Evolutionary conservation across 768 basidiomycete species (phyloP), one percentile per base, ranked within the genome.

Genomic region (Mycena galopus): DNA sequence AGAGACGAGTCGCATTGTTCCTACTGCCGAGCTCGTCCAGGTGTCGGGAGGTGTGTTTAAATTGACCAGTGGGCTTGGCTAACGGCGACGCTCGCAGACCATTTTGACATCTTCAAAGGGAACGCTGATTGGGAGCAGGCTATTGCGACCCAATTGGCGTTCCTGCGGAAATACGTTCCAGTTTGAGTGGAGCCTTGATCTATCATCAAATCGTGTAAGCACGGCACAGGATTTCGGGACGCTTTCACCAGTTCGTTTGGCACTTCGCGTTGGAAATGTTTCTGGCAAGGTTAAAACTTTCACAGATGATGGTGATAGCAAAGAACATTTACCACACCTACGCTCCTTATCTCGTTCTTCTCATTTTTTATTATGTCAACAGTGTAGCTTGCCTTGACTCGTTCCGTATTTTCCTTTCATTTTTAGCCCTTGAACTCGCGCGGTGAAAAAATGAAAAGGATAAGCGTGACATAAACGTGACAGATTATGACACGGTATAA

Each of bases 91-190:
- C 29, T 51, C 29, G 21, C 59, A 77, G 76, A 72, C 44, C 76
- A 77, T 64, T 77, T 77, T 33, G 76, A 77, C 39, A 56, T 74
- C 33, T 76, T 76, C 37, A 35, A 62, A 17, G 77, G 76, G 25
- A 71, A 73, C 42, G 19, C 16, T 5, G 69, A 73, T 33, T 77
- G 76, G 68, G 75, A 77, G 44, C 35, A 57, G 32, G 69, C 70
- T 55, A 6, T 78, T 16, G 55, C 29, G 12, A 56, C 74, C 35
- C 77, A 79, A 65, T 27, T 77, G 33, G 74, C 61, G 23, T 77
- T 77, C 50, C 55, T 77, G 42, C 55, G 64, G 17, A 75, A 69
- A 33, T 66, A 77, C 33, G 37, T 75, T 16, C 76, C 76, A 10
- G 50, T 74, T 9, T 70, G 62, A 70, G 2, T 35, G 47, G 4